Evolutionary conservation across 768 basidiomycete species (phyloP).

Genomic region (Lactifluus rugatus): DNA sequence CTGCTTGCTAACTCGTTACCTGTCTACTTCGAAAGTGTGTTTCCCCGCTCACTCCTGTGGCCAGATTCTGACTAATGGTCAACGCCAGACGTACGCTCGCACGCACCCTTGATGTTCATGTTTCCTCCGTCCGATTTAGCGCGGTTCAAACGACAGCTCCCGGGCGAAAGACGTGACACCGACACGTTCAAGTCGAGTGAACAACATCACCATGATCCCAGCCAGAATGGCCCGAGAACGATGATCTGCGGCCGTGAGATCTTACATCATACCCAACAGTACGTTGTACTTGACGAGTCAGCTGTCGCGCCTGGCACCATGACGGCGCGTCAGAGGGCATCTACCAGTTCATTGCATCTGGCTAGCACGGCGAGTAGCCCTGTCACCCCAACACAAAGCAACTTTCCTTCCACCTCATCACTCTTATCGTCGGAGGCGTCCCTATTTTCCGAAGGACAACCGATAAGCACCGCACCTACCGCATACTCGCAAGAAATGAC

Average conservation of each 20-base stretch:
- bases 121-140: constrained; percentile 39
- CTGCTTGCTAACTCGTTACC: constrained; percentile 48
- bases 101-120: constrained; percentile 49
- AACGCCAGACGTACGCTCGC: constrained; percentile 50
- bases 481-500: not conserved
- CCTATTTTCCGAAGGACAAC: not conserved
- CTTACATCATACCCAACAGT: constrained; percentile 29
- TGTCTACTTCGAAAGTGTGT: constrained; percentile 52
- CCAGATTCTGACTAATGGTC: not conserved
- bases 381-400: not conserved
- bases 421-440: not conserved
- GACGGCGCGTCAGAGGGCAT: constrained; percentile 11
- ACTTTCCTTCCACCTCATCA: not conserved
- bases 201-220: not conserved
- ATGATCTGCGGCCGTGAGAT: constrained; percentile 8
- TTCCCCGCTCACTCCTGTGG: not conserved
- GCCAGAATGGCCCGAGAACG: not conserved
- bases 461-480: not conserved
- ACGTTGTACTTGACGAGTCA: constrained; percentile 36
- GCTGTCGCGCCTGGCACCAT: constrained; percentile 33
- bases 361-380: not conserved
- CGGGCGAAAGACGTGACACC: not conserved
- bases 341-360: not conserved
- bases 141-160: not conserved
- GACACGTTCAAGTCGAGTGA: not conserved